phyloP scores from a whole-genome alignment of 2,329 filamentous ascomycete species.

The Polychaeton citri region DNA sequence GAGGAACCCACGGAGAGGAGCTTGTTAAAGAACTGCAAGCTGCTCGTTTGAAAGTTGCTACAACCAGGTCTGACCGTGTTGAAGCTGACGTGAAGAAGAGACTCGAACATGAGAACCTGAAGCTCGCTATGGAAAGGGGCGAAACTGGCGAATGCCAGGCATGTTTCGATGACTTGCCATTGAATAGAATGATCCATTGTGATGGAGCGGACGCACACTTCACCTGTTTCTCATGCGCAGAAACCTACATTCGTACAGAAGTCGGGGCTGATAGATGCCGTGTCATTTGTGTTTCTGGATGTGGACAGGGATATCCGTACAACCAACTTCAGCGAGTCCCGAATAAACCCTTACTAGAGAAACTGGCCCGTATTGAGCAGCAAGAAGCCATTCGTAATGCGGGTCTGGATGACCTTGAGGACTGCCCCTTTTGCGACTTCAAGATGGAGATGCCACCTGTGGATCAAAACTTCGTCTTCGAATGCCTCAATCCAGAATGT shows the following conservation, averaged over 20 bases:
- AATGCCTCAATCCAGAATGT: slow-evolving; percentile 55
- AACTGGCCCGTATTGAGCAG: slow-evolving; percentile 59
- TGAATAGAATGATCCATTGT: slow-evolving; percentile 58
- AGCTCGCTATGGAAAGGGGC: slow-evolving; percentile 24
- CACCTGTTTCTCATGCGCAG: slow-evolving; percentile 59
- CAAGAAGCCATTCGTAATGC: slow-evolving; percentile 56
- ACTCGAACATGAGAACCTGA: slow-evolving; percentile 20
- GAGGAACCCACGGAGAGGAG: no score
- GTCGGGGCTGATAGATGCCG: slow-evolving; percentile 58
- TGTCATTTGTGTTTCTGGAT: slow-evolving; percentile 54
- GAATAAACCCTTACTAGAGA: slow-evolving; percentile 42
- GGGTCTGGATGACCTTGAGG: slow-evolving; percentile 56
- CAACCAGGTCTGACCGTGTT: not conserved
- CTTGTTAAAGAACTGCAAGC: slow-evolving; percentile 21
- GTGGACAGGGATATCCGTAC: slow-evolving; percentile 46
- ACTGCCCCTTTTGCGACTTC: slow-evolving; percentile 72
- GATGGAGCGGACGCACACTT: slow-evolving; percentile 44
- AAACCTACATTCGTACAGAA: slow-evolving; percentile 50
- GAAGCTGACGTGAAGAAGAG: slow-evolving; percentile 10
- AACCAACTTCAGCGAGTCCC: slow-evolving; percentile 45
- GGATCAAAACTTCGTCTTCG: slow-evolving; percentile 58
- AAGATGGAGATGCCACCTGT: slow-evolving; percentile 59
- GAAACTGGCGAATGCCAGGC: slow-evolving; percentile 48
- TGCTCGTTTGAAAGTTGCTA: slow-evolving; percentile 10
- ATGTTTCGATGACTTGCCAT: slow-evolving; percentile 54